phyloP scores from a whole-genome alignment of 2,329 filamentous ascomycete species.

The Trichoderma citrinoviride region DNA sequence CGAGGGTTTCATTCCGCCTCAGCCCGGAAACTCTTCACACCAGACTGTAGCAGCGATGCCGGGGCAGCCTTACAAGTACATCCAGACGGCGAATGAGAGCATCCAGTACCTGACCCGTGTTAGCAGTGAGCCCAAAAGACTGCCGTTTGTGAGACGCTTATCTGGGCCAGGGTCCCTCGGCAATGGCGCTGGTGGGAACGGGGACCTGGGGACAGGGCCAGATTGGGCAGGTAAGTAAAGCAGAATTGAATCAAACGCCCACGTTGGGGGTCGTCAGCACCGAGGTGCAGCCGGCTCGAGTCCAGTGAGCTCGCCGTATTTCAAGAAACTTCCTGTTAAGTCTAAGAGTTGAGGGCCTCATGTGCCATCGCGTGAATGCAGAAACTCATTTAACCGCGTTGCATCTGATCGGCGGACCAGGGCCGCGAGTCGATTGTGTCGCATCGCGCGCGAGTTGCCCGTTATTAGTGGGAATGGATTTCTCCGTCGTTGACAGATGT shows the following conservation, averaged over 20 bases:
- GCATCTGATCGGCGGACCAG: background rate
- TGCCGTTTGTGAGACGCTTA: constrained; percentile 7
- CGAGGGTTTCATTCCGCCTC: constrained; percentile 1
- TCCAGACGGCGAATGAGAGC: background rate
- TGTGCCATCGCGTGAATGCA: background rate
- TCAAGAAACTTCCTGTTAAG: constrained; percentile 1
- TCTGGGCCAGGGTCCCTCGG: background rate
- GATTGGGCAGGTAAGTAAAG: constrained; percentile 19
- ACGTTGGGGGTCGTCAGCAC: constrained; percentile 19
- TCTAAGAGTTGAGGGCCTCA: background rate
- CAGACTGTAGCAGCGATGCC: background rate
- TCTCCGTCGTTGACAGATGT: constrained; percentile 16
- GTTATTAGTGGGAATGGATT: constrained; percentile 22
- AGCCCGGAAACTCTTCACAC: background rate
- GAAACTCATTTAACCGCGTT: constrained; percentile 8
- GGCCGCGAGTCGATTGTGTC: background rate
- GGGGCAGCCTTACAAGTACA: background rate
- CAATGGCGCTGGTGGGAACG: background rate
- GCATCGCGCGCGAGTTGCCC: background rate
- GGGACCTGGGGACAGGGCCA: background rate
- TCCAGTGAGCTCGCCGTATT: background rate
- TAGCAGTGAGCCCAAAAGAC: background rate
- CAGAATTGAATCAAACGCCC: background rate
- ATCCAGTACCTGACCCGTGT: background rate
- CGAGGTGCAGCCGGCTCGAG: constrained; percentile 17